These are phyloP conservation scores for Thymus quinquecostatus DNA, from an alignment of 257 asterid genomes.

Conservation along the genomic window DNA sequence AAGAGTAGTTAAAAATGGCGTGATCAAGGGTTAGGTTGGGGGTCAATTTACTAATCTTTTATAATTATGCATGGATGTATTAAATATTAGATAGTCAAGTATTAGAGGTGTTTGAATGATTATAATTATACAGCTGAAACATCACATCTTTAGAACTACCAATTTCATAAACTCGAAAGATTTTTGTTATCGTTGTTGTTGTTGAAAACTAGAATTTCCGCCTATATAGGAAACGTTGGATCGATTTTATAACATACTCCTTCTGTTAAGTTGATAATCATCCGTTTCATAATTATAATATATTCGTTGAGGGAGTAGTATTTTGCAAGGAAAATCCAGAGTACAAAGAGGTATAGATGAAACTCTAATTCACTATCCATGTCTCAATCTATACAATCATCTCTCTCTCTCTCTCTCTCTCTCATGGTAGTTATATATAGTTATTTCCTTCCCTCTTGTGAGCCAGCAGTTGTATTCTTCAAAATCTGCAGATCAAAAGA, in stretches of 20 bases:
- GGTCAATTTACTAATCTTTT: conserved; percentile 7
- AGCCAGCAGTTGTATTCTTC: conserved; percentile 39
- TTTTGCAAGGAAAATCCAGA: too few species aligned
- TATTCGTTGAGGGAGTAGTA: too few species aligned
- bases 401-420: neutral
- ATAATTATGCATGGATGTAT: neutral
- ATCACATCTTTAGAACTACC: conserved; percentile 22
- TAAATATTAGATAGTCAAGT: neutral
- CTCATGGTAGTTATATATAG: neutral
- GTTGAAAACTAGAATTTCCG: too few species aligned
- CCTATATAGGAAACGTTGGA: neutral
- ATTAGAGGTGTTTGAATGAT: neutral
- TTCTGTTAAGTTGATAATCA: too few species aligned
- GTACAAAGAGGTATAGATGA: too few species aligned
- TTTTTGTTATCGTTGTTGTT: too few species aligned
- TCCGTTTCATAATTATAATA: too few species aligned
- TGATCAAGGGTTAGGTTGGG: neutral
- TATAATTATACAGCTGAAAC: conserved; percentile 17
- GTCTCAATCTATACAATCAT: too few species aligned
- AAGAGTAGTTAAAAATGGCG: neutral
- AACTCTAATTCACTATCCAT: too few species aligned
- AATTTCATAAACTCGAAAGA: neutral
- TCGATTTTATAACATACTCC: too few species aligned
- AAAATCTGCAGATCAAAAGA: conserved; percentile 32
- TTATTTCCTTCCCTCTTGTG: conserved; percentile 34